Evolutionary conservation across 108 stramenopile genomes (phyloP).

Genomic region (Pseudonitzschia pungens): DNA sequence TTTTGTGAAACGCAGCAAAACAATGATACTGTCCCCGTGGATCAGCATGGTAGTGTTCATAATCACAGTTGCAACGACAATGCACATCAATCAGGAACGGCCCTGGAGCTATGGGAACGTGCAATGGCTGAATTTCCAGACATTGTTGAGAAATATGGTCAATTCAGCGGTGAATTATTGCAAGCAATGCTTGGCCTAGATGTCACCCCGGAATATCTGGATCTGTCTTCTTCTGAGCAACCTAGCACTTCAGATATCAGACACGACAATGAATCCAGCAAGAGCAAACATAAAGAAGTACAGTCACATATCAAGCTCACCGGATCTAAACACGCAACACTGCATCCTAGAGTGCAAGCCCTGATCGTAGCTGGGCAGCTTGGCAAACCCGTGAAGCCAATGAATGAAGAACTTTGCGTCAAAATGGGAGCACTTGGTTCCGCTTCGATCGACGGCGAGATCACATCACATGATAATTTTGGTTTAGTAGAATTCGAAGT

Average conservation of each 20-base stretch:
- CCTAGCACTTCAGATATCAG: not conserved
- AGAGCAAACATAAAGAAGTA: not conserved
- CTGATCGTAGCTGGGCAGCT: conserved; percentile 43
- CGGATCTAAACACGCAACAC: conserved; percentile 22
- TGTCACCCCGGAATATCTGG: conserved; percentile 13
- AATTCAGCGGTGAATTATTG: conserved; percentile 74
- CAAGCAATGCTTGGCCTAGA: conserved; percentile 87
- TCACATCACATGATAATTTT: not conserved
- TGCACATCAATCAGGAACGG: conserved; percentile 31
- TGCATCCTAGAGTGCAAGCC: conserved; percentile 35
- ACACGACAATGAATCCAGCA: not conserved
- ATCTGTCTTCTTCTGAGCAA: not conserved
- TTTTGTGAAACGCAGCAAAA: conserved; percentile 10
- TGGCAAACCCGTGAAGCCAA: conserved; percentile 40
- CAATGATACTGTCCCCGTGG: conserved; percentile 7
- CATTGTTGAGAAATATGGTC: conserved; percentile 68
- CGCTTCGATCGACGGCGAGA: not conserved
- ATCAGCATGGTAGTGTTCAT: conserved; percentile 23
- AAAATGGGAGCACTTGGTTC: conserved; percentile 1
- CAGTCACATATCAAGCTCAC: conserved; percentile 23
- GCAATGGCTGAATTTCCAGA: conserved; percentile 72
- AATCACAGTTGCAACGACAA: not conserved
- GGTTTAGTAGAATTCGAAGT: conserved; percentile 37
- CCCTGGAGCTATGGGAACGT: conserved; percentile 70
- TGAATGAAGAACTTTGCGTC: not conserved